phyloP scores from a whole-genome alignment of 768 basidiomycete species.

The Termitomyces sp. region DNA sequence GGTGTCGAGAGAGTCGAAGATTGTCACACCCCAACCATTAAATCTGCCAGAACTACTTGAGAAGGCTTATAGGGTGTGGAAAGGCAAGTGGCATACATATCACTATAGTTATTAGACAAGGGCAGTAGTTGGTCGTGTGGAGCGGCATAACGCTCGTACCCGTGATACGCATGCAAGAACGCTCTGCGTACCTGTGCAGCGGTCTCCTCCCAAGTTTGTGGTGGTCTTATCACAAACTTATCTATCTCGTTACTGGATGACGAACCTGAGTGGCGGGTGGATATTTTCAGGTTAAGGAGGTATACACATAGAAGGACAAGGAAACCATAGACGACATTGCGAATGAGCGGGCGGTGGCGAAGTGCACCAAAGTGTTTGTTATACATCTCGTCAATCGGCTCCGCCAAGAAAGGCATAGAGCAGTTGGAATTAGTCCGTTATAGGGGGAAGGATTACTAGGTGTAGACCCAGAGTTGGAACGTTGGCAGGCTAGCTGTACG shows the following conservation, averaged over 20 bases:
- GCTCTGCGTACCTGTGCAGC: constrained; percentile 58
- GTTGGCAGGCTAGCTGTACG: no score
- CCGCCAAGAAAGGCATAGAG: constrained; percentile 7
- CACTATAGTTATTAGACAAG: constrained; percentile 37
- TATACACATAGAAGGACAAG: constrained; percentile 25
- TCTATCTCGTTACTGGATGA: background rate
- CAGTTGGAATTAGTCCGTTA: background rate
- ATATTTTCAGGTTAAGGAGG: constrained; percentile 19
- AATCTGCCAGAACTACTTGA: constrained; percentile 39
- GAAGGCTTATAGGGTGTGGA: background rate
- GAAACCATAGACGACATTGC: constrained; percentile 26
- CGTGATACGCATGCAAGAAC: constrained; percentile 65
- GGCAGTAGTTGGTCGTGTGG: constrained; percentile 65
- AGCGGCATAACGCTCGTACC: constrained; percentile 58
- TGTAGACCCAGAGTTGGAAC: no score
- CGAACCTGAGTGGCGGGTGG: constrained; percentile 6
- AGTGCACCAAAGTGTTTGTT: constrained; percentile 4
- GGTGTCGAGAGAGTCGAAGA: constrained; percentile 82
- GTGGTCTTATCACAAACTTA: constrained; percentile 17
- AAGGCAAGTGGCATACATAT: constrained; percentile 42
- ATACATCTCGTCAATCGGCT: constrained; percentile 11
- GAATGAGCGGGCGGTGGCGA: constrained; percentile 24
- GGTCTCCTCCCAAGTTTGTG: constrained; percentile 45
- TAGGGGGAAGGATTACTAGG: background rate
- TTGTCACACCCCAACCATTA: constrained; percentile 78